These are phyloP conservation scores for Leccinum uliginosum DNA, from an alignment of 768 basidiomycete genomes.

Conservation along the genomic window DNA sequence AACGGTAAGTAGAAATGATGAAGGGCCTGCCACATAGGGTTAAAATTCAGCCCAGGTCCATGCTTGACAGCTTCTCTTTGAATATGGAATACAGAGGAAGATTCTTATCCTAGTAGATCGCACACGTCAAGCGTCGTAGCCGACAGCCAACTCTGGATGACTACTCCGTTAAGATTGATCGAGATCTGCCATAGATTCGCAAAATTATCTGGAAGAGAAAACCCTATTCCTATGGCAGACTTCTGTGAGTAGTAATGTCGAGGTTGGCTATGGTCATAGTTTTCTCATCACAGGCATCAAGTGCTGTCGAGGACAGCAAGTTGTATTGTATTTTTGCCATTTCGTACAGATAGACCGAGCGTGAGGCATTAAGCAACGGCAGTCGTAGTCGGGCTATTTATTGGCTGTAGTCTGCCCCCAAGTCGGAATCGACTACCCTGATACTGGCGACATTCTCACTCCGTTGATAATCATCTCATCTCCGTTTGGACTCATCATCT, in stretches of 20 bases:
- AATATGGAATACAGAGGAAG: background rate
- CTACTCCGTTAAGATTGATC: background rate
- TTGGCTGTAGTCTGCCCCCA: too few species aligned
- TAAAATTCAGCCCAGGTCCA: background rate
- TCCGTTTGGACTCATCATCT: too few species aligned
- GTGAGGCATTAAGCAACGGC: too few species aligned
- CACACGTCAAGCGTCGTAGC: background rate
- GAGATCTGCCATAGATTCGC: background rate
- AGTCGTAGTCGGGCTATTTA: too few species aligned
- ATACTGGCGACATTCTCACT: too few species aligned
- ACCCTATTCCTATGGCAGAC: background rate
- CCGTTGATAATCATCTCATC: too few species aligned
- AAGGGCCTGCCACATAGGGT: too few species aligned
- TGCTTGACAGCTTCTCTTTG: background rate
- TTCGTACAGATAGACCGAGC: background rate
- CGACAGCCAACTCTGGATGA: background rate
- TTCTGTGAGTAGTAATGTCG: background rate
- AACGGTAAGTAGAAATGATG: too few species aligned
- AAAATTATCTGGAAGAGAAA: background rate
- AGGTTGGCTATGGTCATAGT: background rate
- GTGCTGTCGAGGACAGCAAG: background rate
- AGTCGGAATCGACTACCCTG: too few species aligned
- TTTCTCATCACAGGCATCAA: background rate
- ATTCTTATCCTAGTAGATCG: background rate
- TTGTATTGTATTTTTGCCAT: background rate